Evolutionary conservation across 441 rosid species (phyloP), one percentile per base, ranked within the genome.

Genomic region (Adansonia gregorii): DNA sequence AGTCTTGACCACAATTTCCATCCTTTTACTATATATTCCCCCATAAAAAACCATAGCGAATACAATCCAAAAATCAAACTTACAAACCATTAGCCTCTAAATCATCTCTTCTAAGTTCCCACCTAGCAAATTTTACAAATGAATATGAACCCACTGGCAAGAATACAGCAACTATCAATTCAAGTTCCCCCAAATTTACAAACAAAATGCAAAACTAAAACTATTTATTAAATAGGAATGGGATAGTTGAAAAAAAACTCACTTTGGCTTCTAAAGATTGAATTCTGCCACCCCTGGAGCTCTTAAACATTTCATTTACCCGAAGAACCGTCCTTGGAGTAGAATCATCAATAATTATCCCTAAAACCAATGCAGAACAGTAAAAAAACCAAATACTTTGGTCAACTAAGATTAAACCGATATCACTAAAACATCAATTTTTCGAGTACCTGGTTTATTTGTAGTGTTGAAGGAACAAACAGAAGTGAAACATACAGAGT

Each of bases 231-330:
- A 6, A 75, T 59, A 46, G 48, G 49, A 6, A 75, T 59, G 55
- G 48, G 49, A 24, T 63, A n/a, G 2, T 11, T 54, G 61, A 20
- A 67, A 15, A 12, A 64, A 35, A 35, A 72, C 87, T 81, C 68
- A 93, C 98, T 92, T 91, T 90, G 52, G 85, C 84, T 77, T 87
- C 88, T 52, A 89, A 85, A 74, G 89, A 86, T 77, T 81, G 91
- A 87, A 85, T 78, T 81, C 85, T 91, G 61, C 80, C 81, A 78
- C 67, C 31, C 79, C 41, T 85, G 51, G 88, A 72, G 80, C 61
- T 87, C 48, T 76, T 86, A 82, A 89, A 83, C 72, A 82, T 79
- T 81, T 82, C 82, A 78, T 75, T 87, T 58, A 83, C 83, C 73
- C 84, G 76, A 76, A 83, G 45, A 84, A 80, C 79, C 88, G 84